phyloP scores from a whole-genome alignment of 106 monocot genomes.

The Dactylorhiza incarnata region DNA sequence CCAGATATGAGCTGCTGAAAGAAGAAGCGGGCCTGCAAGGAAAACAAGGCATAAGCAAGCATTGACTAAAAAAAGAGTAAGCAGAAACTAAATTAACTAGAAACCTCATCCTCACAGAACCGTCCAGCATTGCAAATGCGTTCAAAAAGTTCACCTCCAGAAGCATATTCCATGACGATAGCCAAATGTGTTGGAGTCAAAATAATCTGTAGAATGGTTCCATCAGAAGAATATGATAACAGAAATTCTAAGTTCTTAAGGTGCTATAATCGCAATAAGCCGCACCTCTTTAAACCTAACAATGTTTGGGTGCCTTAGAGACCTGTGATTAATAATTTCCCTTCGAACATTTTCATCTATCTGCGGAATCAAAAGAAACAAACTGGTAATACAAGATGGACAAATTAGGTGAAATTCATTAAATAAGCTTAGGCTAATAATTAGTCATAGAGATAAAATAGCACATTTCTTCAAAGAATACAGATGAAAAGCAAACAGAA shows the following conservation, averaged over 20 bases:
- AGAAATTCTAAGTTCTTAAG: background rate
- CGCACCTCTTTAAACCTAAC: constrained; percentile 68
- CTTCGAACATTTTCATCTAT: constrained; percentile 76
- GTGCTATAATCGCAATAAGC: background rate
- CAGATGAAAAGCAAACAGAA: background rate
- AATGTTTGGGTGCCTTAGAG: constrained; percentile 68
- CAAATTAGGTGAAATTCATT: background rate
- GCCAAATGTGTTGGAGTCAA: constrained; percentile 95
- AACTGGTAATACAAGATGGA: background rate
- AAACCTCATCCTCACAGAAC: constrained; percentile 79
- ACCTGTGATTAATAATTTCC: constrained; percentile 76
- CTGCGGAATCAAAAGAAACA: constrained; percentile 17
- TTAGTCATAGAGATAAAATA: background rate
- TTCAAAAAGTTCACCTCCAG: constrained; percentile 94
- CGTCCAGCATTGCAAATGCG: constrained; percentile 89
- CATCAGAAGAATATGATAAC: background rate
- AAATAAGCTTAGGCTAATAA: background rate
- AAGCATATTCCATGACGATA: constrained; percentile 99
- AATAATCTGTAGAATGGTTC: constrained; percentile 53
- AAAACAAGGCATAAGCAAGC: constrained; percentile 2
- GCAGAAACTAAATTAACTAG: background rate
- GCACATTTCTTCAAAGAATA: background rate
- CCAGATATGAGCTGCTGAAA: constrained; percentile 98
- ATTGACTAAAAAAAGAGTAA: background rate
- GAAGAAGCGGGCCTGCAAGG: constrained; percentile 77